These are phyloP conservation scores for Agaricus subrufescens DNA, from an alignment of 768 basidiomycete genomes.

Conservation along the genomic window DNA sequence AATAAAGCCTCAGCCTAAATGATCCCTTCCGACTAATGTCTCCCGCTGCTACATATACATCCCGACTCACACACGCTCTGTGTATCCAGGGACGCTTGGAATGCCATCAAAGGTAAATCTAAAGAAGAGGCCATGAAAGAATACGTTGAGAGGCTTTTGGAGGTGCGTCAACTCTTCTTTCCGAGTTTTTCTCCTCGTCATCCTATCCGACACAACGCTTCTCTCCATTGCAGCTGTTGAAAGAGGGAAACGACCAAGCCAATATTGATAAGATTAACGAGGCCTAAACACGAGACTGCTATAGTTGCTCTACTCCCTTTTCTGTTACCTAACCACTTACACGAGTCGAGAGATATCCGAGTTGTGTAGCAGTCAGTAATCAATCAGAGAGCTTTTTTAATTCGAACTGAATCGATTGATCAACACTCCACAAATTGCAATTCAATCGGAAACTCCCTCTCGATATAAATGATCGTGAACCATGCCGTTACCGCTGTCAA, in stretches of 20 bases:
- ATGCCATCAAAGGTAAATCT: conserved; percentile 60
- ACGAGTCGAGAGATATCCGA: too few relatives aligned
- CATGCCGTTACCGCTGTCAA: too few relatives aligned
- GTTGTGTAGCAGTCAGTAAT: too few relatives aligned
- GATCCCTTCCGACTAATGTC: neutral
- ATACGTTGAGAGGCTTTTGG: conserved; percentile 74
- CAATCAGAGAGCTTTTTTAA: too few relatives aligned
- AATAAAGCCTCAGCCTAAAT: neutral
- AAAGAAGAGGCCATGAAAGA: conserved; percentile 66
- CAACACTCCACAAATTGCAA: too few relatives aligned
- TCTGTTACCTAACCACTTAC: too few relatives aligned
- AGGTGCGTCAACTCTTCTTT: conserved; percentile 37
- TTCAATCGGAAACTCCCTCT: too few relatives aligned
- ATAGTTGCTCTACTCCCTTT: neutral
- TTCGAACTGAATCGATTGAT: too few relatives aligned
- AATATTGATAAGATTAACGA: conserved; percentile 58
- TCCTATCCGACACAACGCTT: neutral
- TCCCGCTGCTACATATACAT: too few relatives aligned
- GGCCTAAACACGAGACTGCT: conserved; percentile 12
- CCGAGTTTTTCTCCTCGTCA: neutral
- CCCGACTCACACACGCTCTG: neutral
- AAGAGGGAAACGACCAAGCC: conserved; percentile 43
- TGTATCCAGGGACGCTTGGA: conserved; percentile 79
- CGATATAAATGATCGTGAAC: too few relatives aligned
- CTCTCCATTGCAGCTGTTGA: conserved; percentile 46